These are phyloP conservation scores for Penicillium subrubescens DNA, from an alignment of 495 filamentous ascomycete genomes.

Conservation along the genomic window DNA sequence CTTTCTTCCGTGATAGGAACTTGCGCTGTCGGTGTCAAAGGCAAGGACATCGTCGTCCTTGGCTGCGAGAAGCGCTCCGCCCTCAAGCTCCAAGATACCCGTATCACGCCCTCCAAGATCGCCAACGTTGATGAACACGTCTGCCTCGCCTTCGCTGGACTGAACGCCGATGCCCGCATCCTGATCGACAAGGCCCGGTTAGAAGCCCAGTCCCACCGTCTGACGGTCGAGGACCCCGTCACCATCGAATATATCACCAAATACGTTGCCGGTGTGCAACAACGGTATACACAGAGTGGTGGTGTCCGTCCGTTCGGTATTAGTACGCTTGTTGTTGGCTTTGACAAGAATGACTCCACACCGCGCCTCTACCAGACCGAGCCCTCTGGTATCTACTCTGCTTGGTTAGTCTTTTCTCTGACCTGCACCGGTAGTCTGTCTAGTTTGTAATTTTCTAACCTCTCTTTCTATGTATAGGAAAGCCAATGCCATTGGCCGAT, in stretches of 20 bases:
- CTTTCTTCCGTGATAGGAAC: conserved; percentile 61
- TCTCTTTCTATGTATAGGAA: conserved; percentile 63
- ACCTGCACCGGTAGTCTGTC: no score
- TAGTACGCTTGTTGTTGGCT: conserved; percentile 94
- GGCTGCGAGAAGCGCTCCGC: conserved; percentile 98
- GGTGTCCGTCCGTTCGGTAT: conserved; percentile 97
- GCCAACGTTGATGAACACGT: conserved; percentile 92
- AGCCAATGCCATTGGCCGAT: conserved; percentile 97
- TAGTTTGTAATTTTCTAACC: conserved; percentile 4
- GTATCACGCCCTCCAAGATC: conserved; percentile 98
- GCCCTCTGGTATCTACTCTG: conserved; percentile 96
- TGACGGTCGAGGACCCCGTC: conserved; percentile 97
- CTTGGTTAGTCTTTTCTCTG: conserved; percentile 67
- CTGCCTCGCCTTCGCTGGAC: conserved; percentile 92
- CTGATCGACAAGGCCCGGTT: conserved; percentile 95
- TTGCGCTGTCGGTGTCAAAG: conserved; percentile 97
- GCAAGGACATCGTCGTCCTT: conserved; percentile 88
- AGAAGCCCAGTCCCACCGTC: conserved; percentile 94
- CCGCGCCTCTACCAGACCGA: conserved; percentile 96
- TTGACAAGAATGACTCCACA: conserved; percentile 84
- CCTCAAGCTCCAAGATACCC: conserved; percentile 98
- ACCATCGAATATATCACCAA: conserved; percentile 99
- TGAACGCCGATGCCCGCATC: conserved; percentile 97
- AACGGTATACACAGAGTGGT: conserved; percentile 97
- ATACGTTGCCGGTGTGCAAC: conserved; percentile 95